These are phyloP conservation scores for Sequoiadendron giganteum DNA, from an alignment of 75 land plant genomes.

Conservation along the genomic window DNA sequence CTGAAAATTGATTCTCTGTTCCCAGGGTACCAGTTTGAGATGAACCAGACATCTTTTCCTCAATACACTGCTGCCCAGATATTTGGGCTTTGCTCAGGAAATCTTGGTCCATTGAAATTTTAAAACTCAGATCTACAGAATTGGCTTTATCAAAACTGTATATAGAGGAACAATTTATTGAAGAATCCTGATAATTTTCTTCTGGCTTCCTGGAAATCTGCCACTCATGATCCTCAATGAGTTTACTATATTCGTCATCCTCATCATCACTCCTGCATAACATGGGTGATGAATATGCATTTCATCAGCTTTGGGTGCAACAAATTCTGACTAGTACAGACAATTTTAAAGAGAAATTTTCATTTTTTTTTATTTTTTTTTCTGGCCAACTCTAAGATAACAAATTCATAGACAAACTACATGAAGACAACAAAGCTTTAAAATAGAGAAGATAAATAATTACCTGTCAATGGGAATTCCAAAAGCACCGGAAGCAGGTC, in stretches of 20 bases:
- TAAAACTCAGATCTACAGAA: slow-evolving; percentile 17
- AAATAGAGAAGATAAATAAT: background rate
- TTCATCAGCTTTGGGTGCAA: background rate
- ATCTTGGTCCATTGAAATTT: background rate
- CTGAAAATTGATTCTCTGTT: slow-evolving; percentile 12
- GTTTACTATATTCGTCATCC: slow-evolving; percentile 36
- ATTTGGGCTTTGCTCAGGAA: background rate
- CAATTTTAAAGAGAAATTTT: background rate
- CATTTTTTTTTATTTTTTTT: background rate
- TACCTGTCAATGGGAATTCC: slow-evolving; percentile 53
- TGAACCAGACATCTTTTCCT: background rate
- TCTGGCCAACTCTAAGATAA: background rate
- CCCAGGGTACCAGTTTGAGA: background rate
- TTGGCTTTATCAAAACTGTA: slow-evolving; percentile 27
- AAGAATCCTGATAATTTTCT: slow-evolving; percentile 23
- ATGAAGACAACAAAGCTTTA: background rate
- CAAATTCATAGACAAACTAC: background rate
- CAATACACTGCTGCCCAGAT: background rate
- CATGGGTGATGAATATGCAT: background rate
- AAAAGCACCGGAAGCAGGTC: slow-evolving; percentile 31
- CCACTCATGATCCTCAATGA: slow-evolving; percentile 20
- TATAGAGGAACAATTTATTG: slow-evolving; percentile 17
- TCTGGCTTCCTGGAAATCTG: slow-evolving; percentile 21
- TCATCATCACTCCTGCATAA: slow-evolving; percentile 53
- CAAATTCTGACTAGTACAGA: background rate